Evolutionary conservation across 129 eudicot genomes (phyloP), one percentile per base, ranked within the genome.

Genomic region (Artemisia argyi): DNA sequence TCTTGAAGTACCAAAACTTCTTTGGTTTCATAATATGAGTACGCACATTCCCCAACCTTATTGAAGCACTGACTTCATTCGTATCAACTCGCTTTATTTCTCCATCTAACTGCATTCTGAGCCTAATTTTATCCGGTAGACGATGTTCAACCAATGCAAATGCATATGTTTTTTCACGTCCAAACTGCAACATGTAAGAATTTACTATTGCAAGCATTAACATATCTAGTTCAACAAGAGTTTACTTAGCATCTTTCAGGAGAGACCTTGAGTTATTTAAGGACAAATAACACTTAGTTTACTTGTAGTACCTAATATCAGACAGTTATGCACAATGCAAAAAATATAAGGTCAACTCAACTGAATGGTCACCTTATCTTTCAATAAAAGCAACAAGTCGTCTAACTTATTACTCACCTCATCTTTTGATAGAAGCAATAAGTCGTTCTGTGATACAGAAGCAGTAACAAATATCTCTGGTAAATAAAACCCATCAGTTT

Each of bases 111-210:
- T 80, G 83, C 88, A 94, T 69, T 79, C 98, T 81, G 39, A 94
- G 89, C 70, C 85, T 88, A 69, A 94, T 81, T 63, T 80, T 84
- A 65, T 79, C 90, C 7, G 61, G 71, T 56, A 79, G 86, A 65
- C 93, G 96, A 79, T 94, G 84, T 84, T 94, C 98, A 65, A 90
- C 98, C 73, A 88, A 68, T 42, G 96, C 98, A 94, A 94, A 94
- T 11, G 96, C 98, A 80, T 94, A 94, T 24, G 86, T 54, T 69
- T 66, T 69, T 69, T 81, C 73, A 65, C 85, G 46, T 69, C 86
- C 91, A 76, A 83, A 56, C 98, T 93, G 90, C 84, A 80, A 80
- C 78, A 75, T 52, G 32, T 42, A 66, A 16, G 10, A 55, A 13
- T n/a, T 44, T 28, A 26, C 32, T 14, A 48, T n/a, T 72, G 57